A percentile compares a stretch with the other conserved stretches of the same genome.
Evolutionary conservation across 345 rosid species (phyloP).

Genomic region (Cardamine resedifolia): DNA sequence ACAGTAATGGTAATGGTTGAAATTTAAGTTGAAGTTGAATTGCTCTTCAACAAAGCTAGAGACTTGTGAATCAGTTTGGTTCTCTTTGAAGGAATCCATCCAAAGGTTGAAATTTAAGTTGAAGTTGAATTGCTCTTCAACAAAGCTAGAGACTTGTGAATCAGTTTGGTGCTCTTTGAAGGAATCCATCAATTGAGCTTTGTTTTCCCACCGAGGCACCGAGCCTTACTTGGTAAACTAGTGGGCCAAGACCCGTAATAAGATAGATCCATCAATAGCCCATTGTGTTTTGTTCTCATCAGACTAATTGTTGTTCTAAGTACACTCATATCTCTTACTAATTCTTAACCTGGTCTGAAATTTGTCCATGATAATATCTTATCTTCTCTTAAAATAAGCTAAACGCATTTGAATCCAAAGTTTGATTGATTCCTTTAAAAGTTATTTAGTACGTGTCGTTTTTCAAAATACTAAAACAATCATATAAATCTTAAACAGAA

Average conservation of each 20-base stretch:
- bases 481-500: conserved; percentile 32
- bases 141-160: not conserved
- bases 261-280: conserved; percentile 11
- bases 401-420: conserved; percentile 16
- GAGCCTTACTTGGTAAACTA: too few relatives aligned
- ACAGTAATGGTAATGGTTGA: not conserved
- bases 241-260: not conserved
- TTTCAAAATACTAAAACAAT: conserved; percentile 11
- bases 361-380: too few relatives aligned
- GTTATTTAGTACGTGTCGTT: conserved; percentile 21
- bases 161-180: not conserved
- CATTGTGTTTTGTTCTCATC: not conserved
- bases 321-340: not conserved
- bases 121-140: not conserved
- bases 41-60: too few relatives aligned
- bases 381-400: not conserved
- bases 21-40: too few relatives aligned
- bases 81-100: too few relatives aligned
- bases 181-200: too few relatives aligned
- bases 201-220: too few relatives aligned
- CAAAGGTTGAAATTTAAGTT: not conserved
- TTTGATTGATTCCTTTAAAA: conserved; percentile 18
- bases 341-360: not conserved
- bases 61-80: too few relatives aligned
- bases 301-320: not conserved